Evolutionary conservation across 257 asterid genomes (phyloP), one percentile per base, ranked within the genome.

Genomic region (Lithospermum erythrorhizon): DNA sequence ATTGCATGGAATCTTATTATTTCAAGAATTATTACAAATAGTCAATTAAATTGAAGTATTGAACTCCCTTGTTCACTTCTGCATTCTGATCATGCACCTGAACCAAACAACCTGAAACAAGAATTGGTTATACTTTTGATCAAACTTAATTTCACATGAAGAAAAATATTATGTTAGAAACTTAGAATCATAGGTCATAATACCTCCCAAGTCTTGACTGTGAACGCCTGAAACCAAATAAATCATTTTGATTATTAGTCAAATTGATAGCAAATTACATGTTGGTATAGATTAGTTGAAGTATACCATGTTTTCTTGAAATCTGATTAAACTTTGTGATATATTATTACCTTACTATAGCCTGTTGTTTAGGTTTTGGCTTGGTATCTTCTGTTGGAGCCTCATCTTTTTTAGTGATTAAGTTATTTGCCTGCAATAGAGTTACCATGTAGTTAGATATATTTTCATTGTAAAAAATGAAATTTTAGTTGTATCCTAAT

Each of bases 91-190:
- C 1, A 30, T 22, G 63, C 63, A 80, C 78, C 79, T 58, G 87
- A 72, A 70, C 85, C 81, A 61, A 83, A 86, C 79, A 86, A 76
- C 83, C 91, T 86, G 72, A 30, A 66, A 53, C 64, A 49, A 64
- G 32, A 57, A 61, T 63, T 16, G 59, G 11, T 41, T 14, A 41
- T 11, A 8, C 17, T 30, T 65, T 75, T 20, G 61, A 52, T 1
- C 15, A 45, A 25, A 29, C 29, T 61, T 29, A 53, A 30, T 23
- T 13, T 21, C 41, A 21, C n/a, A 27, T 27, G 5, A 7, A 14
- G 57, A 29, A 5, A 19, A 11, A 20, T 1, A 18, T 45, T 15
- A 75, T 63, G 17, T 22, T 19, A 62, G 57, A 62, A 1, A 23
- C 15, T 22, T 19, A 62, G 57, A 62, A 1, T 29, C 15, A 21